These are phyloP conservation scores for Candida yuanshanica DNA, from an alignment of 805 yeast species.

Conservation along the genomic window DNA sequence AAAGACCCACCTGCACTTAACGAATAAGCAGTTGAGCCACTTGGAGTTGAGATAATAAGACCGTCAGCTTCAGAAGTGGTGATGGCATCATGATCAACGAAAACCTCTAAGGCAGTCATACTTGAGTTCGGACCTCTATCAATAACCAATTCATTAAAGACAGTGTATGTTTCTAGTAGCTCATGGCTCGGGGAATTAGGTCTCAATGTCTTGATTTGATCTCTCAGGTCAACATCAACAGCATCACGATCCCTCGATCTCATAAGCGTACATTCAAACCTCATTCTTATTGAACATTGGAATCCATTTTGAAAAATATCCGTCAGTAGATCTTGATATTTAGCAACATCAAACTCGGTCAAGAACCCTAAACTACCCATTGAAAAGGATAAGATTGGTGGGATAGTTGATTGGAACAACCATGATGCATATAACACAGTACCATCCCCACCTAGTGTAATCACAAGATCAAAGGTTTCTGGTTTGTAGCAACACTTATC, in stretches of 20 bases:
- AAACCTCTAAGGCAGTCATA: slow-evolving; percentile 45
- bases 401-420: slow-evolving; percentile 51
- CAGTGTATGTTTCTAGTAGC: slow-evolving; percentile 19
- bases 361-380: slow-evolving; percentile 64
- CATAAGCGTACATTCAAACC: slow-evolving; percentile 40
- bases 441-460: slow-evolving; percentile 71
- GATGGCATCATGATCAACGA: slow-evolving; percentile 41
- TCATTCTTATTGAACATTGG: slow-evolving; percentile 41
- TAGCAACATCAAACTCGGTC: slow-evolving; percentile 45
- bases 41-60: slow-evolving; percentile 56
- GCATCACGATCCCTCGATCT: slow-evolving; percentile 26
- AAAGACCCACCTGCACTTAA: slow-evolving; percentile 48
- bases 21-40: slow-evolving; percentile 57
- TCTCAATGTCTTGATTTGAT: slow-evolving; percentile 19
- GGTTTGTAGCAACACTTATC: slow-evolving; percentile 23
- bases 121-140: slow-evolving; percentile 49
- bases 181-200: slow-evolving; percentile 15
- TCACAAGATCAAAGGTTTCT: slow-evolving; percentile 46
- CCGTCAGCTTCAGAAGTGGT: slow-evolving; percentile 69
- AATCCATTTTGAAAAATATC: slow-evolving; percentile 37
- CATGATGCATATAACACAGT: slow-evolving; percentile 62
- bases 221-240: slow-evolving; percentile 13
- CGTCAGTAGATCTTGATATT: slow-evolving; percentile 29
- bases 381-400: slow-evolving; percentile 61
- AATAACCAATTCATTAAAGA: slow-evolving; percentile 43